Percentiles rank a stretch among this genome's conserved stretches.
phyloP scores from a whole-genome alignment of 2,329 filamentous ascomycete genomes.

The Clonostachys sp. region DNA sequence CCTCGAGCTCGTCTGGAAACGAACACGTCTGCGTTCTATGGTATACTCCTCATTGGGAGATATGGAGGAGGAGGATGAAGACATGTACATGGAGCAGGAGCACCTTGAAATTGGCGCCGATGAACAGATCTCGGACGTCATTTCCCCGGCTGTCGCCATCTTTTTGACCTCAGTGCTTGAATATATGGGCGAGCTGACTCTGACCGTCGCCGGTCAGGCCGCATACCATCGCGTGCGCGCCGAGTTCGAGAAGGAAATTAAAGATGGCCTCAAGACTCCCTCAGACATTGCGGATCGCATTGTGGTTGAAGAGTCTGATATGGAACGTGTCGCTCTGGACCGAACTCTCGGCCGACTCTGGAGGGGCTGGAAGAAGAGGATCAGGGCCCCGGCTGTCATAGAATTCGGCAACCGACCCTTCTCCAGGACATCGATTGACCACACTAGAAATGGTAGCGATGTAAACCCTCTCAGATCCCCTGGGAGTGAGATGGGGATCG shows the following conservation, averaged over 20 bases:
- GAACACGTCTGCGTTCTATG: conserved; percentile 91
- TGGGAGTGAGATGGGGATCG: conserved; percentile 5
- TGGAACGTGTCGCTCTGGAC: conserved; percentile 90
- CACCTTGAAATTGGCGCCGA: conserved; percentile 56
- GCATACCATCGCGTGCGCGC: conserved; percentile 64
- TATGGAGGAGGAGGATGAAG: conserved; percentile 96
- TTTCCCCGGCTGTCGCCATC: conserved; percentile 89
- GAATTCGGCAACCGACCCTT: conserved; percentile 28
- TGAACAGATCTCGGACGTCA: conserved; percentile 59
- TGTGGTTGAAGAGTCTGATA: conserved; percentile 84
- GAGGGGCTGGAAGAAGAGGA: conserved; percentile 91
- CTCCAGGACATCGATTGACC: conserved; percentile 37
- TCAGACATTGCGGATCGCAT: conserved; percentile 58
- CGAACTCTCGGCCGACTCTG: conserved; percentile 84
- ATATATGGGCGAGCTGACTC: conserved; percentile 85
- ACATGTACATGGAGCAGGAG: conserved; percentile 79
- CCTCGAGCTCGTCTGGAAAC: conserved; percentile 89
- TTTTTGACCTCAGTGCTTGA: conserved; percentile 94
- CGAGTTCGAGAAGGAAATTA: conserved; percentile 55
- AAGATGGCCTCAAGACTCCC: conserved; percentile 39
- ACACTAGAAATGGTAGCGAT: conserved; percentile 24
- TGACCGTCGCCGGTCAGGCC: conserved; percentile 83
- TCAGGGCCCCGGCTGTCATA: conserved; percentile 49
- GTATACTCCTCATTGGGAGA: conserved; percentile 96
- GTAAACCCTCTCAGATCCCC: conserved; percentile 29